Conservation (phyloP, 75 land plant species). For the Chamaecyparis obtusa region DNA sequence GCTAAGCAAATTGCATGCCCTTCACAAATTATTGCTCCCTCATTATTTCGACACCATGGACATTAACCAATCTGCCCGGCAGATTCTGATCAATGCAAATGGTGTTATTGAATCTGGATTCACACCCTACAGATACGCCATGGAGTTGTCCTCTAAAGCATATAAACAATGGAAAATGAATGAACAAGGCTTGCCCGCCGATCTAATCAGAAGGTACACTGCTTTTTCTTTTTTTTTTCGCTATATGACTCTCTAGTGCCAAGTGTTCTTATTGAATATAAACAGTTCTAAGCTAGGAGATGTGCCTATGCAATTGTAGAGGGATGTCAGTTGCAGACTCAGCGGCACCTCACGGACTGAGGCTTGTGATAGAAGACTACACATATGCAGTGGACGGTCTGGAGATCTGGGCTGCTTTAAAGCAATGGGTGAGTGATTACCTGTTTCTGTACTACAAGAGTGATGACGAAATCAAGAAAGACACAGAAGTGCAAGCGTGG, state of each 20-base stretch:
- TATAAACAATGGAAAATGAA: conserved; percentile 26
- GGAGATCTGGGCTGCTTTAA: conserved; percentile 6
- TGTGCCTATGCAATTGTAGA: conserved; percentile 8
- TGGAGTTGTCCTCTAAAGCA: conserved; percentile 26
- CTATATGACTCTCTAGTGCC: too few species aligned
- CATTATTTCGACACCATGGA: conserved; percentile 41
- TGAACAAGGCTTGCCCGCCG: conserved; percentile 36
- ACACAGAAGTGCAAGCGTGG: conserved; percentile 38
- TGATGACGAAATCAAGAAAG: conserved; percentile 16
- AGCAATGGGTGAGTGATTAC: conserved; percentile 29
- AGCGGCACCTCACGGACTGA: conserved; percentile 30
- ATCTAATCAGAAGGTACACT: conserved; percentile 27
- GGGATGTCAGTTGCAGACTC: conserved; percentile 51
- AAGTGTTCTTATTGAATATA: too few species aligned
- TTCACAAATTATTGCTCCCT: conserved; percentile 22
- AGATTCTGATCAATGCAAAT: conserved; percentile 23
- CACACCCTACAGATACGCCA: conserved; percentile 21
- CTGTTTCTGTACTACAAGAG: conserved; percentile 16
- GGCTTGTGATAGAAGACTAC: conserved; percentile 25
- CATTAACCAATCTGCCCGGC: conserved; percentile 31
- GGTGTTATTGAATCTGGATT: conserved; percentile 27
- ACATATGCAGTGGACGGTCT: too few species aligned
- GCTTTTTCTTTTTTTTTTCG: too few species aligned
- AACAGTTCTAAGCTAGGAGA: too few species aligned
- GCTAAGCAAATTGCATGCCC: conserved; percentile 33